Conservation (phyloP, 2,329 filamentous ascomycete genomes). For the Colletotrichum spinosum region DNA sequence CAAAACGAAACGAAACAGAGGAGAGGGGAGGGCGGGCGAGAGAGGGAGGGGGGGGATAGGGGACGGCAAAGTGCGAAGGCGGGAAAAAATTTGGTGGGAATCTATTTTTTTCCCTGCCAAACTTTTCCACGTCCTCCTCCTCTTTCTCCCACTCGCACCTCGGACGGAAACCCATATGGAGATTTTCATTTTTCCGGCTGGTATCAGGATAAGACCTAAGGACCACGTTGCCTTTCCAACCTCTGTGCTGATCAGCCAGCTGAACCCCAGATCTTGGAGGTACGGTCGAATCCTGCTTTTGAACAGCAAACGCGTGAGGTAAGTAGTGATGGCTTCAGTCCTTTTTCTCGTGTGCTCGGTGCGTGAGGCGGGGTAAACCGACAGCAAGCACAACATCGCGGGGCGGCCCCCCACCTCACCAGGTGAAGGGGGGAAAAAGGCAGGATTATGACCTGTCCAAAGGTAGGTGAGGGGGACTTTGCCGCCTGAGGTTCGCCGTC, state of each 20-base stretch:
- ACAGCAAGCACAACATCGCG: neutral
- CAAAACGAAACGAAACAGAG: conserved; percentile 35
- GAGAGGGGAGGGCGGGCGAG: conserved; percentile 3
- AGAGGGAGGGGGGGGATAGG: neutral
- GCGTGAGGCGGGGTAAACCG: conserved; percentile 10
- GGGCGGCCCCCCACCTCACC: conserved; percentile 8
- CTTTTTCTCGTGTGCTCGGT: neutral
- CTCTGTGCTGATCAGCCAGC: too few species aligned
- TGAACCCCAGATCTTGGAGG: too few species aligned
- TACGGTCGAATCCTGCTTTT: too few species aligned
- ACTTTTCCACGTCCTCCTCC: neutral
- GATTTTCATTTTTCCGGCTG: neutral
- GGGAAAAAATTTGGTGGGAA: conserved; percentile 15
- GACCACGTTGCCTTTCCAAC: too few species aligned
- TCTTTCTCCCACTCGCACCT: neutral
- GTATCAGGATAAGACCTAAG: neutral
- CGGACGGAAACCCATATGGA: too few species aligned
- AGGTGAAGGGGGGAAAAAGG: too few species aligned
- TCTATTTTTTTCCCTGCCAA: conserved; percentile 5
- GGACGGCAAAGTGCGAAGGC: conserved; percentile 2
- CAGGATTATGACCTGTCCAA: too few species aligned
- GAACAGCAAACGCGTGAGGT: too few species aligned
- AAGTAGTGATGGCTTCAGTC: neutral
- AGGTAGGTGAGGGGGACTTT: neutral
- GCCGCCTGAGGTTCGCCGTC: neutral